A percentile compares a stretch with the other conserved stretches of the same genome.
Conservation (phyloP, 495 filamentous ascomycete genomes). For the Coniosporium apollinis region DNA sequence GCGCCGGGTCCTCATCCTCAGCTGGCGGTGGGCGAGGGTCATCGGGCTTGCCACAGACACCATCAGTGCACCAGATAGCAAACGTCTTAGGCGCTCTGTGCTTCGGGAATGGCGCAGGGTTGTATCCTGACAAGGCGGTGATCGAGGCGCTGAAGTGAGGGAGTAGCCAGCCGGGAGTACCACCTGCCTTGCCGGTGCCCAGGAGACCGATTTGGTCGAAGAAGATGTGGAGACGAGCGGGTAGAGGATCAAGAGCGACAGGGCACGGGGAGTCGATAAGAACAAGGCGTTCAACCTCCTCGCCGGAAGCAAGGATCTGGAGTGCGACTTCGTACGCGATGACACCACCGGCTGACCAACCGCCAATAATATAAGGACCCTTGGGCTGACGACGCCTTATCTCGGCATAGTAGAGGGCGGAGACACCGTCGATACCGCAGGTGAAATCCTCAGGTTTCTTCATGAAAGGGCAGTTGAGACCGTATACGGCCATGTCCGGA, state of each 20-base stretch:
- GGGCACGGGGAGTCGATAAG: conserved; percentile 75
- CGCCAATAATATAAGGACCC: conserved; percentile 53
- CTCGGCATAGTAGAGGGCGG: conserved; percentile 41
- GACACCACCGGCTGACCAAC: conserved; percentile 79
- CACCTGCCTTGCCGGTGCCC: conserved; percentile 42
- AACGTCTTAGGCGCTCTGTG: conserved; percentile 44
- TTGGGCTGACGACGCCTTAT: conserved; percentile 58
- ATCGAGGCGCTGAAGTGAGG: conserved; percentile 72
- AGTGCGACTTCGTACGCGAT: conserved; percentile 71
- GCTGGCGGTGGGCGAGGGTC: conserved; percentile 39
- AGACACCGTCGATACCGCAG: conserved; percentile 38
- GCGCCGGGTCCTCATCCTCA: conserved; percentile 42
- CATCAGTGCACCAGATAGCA: conserved; percentile 66
- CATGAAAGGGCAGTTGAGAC: conserved; percentile 52
- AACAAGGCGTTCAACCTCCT: conserved; percentile 56
- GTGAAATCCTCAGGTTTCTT: conserved; percentile 39
- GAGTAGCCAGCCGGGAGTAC: conserved; percentile 64
- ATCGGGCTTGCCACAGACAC: conserved; percentile 52
- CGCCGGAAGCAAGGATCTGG: conserved; percentile 49
- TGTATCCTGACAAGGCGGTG: conserved; percentile 56
- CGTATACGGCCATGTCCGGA: conserved; percentile 39
- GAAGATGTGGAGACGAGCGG: conserved; percentile 57
- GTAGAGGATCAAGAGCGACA: conserved; percentile 60
- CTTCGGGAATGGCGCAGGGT: conserved; percentile 34
- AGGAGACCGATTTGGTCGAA: conserved; percentile 69